phyloP scores from a whole-genome alignment of 352 stramenopile genomes.

The Globisporangium nagaii region DNA sequence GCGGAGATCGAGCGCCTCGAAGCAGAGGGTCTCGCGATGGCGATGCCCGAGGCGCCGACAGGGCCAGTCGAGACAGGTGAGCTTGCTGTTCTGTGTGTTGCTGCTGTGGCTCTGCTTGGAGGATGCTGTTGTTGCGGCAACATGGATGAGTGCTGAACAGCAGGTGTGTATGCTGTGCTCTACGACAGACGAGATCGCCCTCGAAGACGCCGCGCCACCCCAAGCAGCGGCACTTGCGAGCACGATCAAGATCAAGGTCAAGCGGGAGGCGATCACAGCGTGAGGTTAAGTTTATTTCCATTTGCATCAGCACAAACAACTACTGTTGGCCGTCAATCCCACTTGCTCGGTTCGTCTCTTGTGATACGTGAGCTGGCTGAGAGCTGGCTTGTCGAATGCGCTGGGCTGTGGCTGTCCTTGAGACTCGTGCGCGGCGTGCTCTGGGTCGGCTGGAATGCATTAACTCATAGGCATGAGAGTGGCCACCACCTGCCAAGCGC shows the following conservation, averaged over 20 bases:
- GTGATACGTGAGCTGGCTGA: too few relatives aligned
- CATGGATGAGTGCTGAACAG: too few relatives aligned
- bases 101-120: neutral
- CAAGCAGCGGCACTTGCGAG: neutral
- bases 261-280: conserved; percentile 10
- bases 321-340: too few relatives aligned
- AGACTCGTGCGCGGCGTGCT: too few relatives aligned
- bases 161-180: neutral
- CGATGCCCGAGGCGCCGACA: conserved; percentile 58
- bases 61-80: conserved; percentile 37
- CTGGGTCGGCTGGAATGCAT: too few relatives aligned
- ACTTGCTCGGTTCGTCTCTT: too few relatives aligned
- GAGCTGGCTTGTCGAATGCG: too few relatives aligned
- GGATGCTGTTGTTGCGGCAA: neutral
- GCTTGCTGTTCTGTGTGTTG: neutral
- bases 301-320: neutral
- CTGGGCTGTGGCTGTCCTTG: too few relatives aligned
- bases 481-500: too few relatives aligned
- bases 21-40: conserved; percentile 37
- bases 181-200: neutral
- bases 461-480: too few relatives aligned
- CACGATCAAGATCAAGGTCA: conserved; percentile 1
- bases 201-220: neutral
- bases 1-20: conserved; percentile 80
- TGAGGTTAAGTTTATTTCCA: neutral